Evolutionary conservation across 2,329 filamentous ascomycete genomes (phyloP), one percentile per base, ranked within the genome.

Genomic region (Trichoderma gracile): DNA sequence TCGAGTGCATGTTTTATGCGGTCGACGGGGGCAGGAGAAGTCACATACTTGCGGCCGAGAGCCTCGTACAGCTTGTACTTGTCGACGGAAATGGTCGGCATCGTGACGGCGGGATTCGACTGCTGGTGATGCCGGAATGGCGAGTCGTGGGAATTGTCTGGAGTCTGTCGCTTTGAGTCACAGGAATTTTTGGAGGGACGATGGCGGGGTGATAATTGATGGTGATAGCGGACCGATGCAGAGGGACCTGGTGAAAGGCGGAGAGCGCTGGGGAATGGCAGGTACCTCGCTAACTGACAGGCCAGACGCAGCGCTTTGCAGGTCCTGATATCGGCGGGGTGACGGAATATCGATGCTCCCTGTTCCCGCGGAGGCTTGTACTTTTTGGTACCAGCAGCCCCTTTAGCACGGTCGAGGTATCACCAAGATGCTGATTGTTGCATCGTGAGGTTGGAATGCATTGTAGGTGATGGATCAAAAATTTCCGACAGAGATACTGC

Each of bases 41-140:
- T 65, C 55, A 73, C 79, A 71, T 78, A 97, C 86, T 95, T 89
- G 80, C 89, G 89, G 75, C 93, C 94, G 66, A 99, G 86, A 76
- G 91, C 93, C 81, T 96, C 89, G 84, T 91, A 98, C 76, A 99
- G 91, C 75, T 89, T 92, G 74, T 93, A 93, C 83, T 98, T 99
- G 83, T 98, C 91, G 72, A 98, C 93, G 72, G 89, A 85, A 73
- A 99, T 97, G 76, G 95, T 99, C 80, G 95, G 95, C 95, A 97
- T 97, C 70, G 65, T 77, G 75, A 75, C 70, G 73, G 62, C 50
- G 58, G 23, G 25, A 38, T 42, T 45, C 47, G 47, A 23, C 42
- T 46, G 33, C 43, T 65, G 63, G 40, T 63, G 65, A 68, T 70
- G 67, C 69, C 71, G 68, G 46, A 38, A 59, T 53, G 27, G 23